A percentile compares a stretch with the other conserved stretches of the same genome.
Evolutionary conservation across 1,284 basidiomycete species (phyloP).

Genomic region (Ceratobasidium sp.): DNA sequence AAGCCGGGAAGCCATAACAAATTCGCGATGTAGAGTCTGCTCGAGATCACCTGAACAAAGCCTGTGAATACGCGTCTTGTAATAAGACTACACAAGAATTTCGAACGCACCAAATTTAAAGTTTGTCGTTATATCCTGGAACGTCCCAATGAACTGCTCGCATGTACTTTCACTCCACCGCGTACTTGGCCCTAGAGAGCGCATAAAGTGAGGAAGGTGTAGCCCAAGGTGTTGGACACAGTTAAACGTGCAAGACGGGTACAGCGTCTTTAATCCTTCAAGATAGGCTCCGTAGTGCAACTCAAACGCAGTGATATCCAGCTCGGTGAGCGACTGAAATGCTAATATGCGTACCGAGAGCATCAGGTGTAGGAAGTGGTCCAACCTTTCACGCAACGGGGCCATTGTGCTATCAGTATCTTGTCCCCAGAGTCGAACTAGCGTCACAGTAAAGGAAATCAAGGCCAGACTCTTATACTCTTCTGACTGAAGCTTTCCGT

Average conservation of each 20-base stretch:
- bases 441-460: conserved; percentile 43
- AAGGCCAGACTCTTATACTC: conserved; percentile 43
- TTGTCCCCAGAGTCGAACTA: conserved; percentile 38
- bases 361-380: conserved; percentile 27
- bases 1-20: not conserved
- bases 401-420: not conserved
- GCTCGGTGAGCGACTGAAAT: not conserved
- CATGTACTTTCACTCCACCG: conserved; percentile 13
- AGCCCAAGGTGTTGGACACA: conserved; percentile 22
- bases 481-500: conserved; percentile 43
- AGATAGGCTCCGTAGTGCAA: conserved; percentile 4
- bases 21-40: conserved; percentile 5
- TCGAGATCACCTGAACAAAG: conserved; percentile 10
- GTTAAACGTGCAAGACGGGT: conserved; percentile 3
- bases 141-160: conserved; percentile 35
- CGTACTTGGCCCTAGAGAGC: conserved; percentile 23
- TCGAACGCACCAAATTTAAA: conserved; percentile 16
- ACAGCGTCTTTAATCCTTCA: conserved; percentile 1
- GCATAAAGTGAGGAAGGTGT: conserved; percentile 30
- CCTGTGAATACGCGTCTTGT: not conserved
- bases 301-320: not conserved
- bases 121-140: conserved; percentile 33
- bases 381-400: not conserved
- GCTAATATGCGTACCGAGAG: conserved; percentile 12
- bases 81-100: not conserved